Conservation (phyloP, 805 yeast species). For the Candida nitratophila region DNA sequence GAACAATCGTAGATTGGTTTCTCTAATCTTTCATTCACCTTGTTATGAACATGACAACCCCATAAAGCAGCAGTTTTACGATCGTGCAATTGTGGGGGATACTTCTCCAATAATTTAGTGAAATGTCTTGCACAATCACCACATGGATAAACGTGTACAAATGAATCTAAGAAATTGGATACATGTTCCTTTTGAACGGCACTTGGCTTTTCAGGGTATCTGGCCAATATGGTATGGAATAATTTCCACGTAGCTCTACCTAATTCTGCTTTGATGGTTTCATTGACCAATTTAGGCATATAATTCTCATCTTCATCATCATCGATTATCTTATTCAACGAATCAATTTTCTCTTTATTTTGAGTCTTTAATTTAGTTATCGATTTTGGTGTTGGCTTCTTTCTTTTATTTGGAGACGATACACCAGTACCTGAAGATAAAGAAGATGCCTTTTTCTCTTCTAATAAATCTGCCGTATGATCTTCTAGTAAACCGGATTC, state of each 20-base stretch:
- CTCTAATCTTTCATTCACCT: constrained; percentile 66
- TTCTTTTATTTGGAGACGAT: neutral
- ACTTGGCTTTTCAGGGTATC: constrained; percentile 83
- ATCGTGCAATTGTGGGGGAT: constrained; percentile 78
- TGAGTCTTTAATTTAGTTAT: neutral
- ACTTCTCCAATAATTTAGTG: constrained; percentile 54
- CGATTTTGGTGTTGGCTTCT: neutral
- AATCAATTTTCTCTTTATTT: neutral
- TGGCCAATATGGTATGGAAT: constrained; percentile 84
- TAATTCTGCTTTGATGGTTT: constrained; percentile 56
- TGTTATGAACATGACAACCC: constrained; percentile 93
- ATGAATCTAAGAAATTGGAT: constrained; percentile 55
- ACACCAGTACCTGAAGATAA: too few species aligned
- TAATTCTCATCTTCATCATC: neutral
- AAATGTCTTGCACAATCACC: constrained; percentile 96
- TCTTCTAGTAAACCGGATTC: constrained; percentile 4
- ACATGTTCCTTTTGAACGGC: constrained; percentile 57
- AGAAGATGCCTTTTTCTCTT: neutral
- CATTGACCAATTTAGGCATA: constrained; percentile 94
- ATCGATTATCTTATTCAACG: too few species aligned
- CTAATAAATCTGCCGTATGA: neutral
- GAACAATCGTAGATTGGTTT: constrained; percentile 81
- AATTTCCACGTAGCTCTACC: constrained; percentile 92
- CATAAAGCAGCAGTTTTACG: constrained; percentile 83
- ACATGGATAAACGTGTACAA: constrained; percentile 93